Conservation (phyloP, 2,329 filamentous ascomycete genomes). For the Anisogramma anomala region DNA sequence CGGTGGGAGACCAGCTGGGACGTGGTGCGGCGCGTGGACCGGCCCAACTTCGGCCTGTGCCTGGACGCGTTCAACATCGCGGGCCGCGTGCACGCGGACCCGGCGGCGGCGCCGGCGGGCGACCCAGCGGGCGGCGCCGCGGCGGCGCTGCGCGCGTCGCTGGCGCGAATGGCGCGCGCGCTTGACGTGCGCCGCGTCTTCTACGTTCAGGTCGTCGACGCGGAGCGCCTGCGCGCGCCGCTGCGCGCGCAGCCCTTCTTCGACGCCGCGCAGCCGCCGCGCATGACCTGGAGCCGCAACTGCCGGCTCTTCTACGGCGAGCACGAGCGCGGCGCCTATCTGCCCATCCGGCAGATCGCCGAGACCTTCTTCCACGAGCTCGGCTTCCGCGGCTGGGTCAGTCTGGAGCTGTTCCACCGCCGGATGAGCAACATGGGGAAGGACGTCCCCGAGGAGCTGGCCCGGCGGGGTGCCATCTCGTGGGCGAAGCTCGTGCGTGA, state of each 20-base stretch:
- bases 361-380: conserved; percentile 50
- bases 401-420: conserved; percentile 58
- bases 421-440: conserved; percentile 41
- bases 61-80: conserved; percentile 72
- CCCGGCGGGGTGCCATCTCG: conserved; percentile 38
- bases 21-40: conserved; percentile 51
- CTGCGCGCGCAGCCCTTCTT: conserved; percentile 46
- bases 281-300: conserved; percentile 73
- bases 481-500: conserved; percentile 33
- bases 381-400: conserved; percentile 58
- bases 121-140: conserved; percentile 45
- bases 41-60: conserved; percentile 64
- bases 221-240: conserved; percentile 52
- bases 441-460: conserved; percentile 38
- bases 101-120: conserved; percentile 39
- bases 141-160: conserved; percentile 38
- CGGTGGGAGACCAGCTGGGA: conserved; percentile 65
- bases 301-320: conserved; percentile 59
- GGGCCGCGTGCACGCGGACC: conserved; percentile 60
- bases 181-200: conserved; percentile 53
- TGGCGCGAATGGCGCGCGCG: conserved; percentile 38
- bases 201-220: conserved; percentile 68
- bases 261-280: conserved; percentile 41
- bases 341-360: conserved; percentile 53
- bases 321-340: conserved; percentile 49